These are phyloP conservation scores for Tetracladium marchalianum DNA, from an alignment of 495 filamentous ascomycete species.

Conservation along the genomic window DNA sequence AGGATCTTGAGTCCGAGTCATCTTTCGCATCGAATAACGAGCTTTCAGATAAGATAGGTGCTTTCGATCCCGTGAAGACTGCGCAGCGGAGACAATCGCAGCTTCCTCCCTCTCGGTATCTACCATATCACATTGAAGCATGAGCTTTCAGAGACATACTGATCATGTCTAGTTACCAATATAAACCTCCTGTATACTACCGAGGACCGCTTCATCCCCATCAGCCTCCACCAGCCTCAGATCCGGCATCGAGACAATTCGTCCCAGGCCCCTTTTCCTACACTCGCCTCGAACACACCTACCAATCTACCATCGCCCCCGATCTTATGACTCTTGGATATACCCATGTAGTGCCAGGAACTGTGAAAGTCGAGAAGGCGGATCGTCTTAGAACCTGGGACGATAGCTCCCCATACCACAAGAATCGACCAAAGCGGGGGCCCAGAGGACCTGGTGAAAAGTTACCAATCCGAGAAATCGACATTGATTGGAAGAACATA, in stretches of 20 bases:
- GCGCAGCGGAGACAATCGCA: conserved; percentile 40
- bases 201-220: conserved; percentile 89
- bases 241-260: conserved; percentile 79
- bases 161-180: conserved; percentile 63
- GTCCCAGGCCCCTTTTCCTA: conserved; percentile 88
- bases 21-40: conserved; percentile 28
- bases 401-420: conserved; percentile 83
- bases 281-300: conserved; percentile 84
- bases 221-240: conserved; percentile 71
- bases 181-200: conserved; percentile 83
- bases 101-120: conserved; percentile 60
- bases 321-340: conserved; percentile 88
- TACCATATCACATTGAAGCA: neutral
- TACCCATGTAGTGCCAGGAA: conserved; percentile 67
- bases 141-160: neutral
- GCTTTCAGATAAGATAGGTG: conserved; percentile 26
- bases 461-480: conserved; percentile 61
- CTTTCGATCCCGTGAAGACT: conserved; percentile 49
- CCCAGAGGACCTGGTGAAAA: conserved; percentile 59
- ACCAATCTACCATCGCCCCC: conserved; percentile 71
- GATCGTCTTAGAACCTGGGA: conserved; percentile 82
- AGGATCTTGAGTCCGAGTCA: conserved; percentile 29
- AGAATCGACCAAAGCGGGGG: conserved; percentile 73
- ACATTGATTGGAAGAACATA: conserved; percentile 77
- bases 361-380: conserved; percentile 45